Conservation (phyloP, 2,329 filamentous ascomycete species). For the Ophiostoma montium region DNA sequence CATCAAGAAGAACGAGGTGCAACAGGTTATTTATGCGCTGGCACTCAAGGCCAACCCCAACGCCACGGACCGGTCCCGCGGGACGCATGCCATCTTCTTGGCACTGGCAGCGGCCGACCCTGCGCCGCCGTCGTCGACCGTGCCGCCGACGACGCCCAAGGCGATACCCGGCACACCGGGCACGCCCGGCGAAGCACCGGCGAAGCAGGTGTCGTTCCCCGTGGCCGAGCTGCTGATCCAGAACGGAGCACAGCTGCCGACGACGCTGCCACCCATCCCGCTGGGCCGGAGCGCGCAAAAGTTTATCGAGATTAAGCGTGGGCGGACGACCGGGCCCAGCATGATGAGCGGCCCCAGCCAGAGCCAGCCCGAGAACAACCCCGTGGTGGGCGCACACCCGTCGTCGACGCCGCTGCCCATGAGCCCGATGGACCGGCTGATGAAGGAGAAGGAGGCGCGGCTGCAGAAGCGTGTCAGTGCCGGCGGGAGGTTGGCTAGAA, state of each 20-base stretch:
- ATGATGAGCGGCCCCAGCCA: background rate
- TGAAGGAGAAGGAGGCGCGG: slow-evolving; percentile 51
- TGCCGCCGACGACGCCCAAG: slow-evolving; percentile 20
- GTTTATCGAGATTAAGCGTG: slow-evolving; percentile 69
- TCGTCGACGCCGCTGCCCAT: slow-evolving; percentile 40
- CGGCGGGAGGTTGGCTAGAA: slow-evolving; percentile 55
- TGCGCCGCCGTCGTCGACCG: slow-evolving; percentile 50
- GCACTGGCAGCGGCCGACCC: slow-evolving; percentile 89
- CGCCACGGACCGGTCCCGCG: slow-evolving; percentile 67
- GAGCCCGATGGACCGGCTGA: slow-evolving; percentile 30
- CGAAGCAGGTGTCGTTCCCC: slow-evolving; percentile 58
- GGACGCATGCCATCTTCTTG: slow-evolving; percentile 79
- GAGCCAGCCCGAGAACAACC: background rate
- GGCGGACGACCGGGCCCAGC: slow-evolving; percentile 22
- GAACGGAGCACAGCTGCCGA: slow-evolving; percentile 81
- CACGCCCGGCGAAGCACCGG: slow-evolving; percentile 21
- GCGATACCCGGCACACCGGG: background rate
- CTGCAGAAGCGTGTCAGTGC: slow-evolving; percentile 70
- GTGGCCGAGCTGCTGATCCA: slow-evolving; percentile 84
- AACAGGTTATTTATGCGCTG: slow-evolving; percentile 80
- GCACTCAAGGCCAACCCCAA: slow-evolving; percentile 82
- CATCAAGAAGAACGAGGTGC: slow-evolving; percentile 92
- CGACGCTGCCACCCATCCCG: slow-evolving; percentile 63
- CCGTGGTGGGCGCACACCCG: slow-evolving; percentile 3
- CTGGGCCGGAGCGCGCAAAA: slow-evolving; percentile 65